A percentile compares a stretch with the other conserved stretches of the same genome.
Evolutionary conservation across 2,329 filamentous ascomycete species (phyloP).

Genomic region (Verruconis gallopava): DNA sequence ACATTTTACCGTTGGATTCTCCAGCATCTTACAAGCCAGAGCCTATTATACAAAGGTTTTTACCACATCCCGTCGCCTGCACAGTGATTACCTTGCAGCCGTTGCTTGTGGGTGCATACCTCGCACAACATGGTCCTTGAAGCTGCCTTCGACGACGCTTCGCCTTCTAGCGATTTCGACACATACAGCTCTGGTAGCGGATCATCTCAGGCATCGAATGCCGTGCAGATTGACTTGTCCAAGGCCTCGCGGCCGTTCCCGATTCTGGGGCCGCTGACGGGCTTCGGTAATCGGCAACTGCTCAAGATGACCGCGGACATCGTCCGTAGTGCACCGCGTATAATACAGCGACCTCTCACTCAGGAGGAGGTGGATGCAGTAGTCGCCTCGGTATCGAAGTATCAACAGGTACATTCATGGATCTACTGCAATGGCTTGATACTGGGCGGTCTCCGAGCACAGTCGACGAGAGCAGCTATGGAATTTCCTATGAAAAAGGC

Average conservation of each 20-base stretch:
- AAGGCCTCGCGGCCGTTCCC: neutral
- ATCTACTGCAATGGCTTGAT: neutral
- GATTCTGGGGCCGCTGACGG: neutral
- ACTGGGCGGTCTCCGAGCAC: neutral
- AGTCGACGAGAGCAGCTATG: neutral
- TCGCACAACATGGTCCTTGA: neutral
- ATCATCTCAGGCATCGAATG: neutral
- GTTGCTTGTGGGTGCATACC: too few species aligned
- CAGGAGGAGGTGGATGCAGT: neutral
- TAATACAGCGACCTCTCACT: neutral
- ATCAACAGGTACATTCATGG: neutral
- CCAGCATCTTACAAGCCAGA: too few species aligned
- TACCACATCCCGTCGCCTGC: too few species aligned
- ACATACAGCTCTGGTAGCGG: neutral
- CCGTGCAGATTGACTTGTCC: neutral
- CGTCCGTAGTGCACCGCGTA: neutral
- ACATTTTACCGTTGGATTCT: too few species aligned
- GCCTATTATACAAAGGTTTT: too few species aligned
- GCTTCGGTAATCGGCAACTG: neutral
- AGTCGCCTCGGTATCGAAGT: neutral
- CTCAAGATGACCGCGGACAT: neutral
- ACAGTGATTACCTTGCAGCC: too few species aligned
- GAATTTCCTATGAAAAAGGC: neutral
- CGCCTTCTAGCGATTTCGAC: neutral
- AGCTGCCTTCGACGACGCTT: neutral